Base-by-base conservation (phyloP, 163 green algal species). In the Scenedesmus sp. region DNA sequence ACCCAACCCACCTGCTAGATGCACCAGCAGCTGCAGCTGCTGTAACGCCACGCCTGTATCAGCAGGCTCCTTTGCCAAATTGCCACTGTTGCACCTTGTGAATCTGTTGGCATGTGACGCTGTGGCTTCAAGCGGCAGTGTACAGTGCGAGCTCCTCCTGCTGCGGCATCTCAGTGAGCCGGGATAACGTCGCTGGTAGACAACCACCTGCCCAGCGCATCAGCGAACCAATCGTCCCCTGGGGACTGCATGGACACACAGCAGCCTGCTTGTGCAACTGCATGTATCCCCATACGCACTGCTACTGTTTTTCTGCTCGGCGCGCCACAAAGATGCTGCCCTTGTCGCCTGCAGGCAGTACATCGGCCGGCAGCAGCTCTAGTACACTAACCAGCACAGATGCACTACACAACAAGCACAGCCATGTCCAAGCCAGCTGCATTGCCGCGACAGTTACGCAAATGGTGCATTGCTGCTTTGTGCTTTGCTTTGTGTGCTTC, bases 301-400 rank as follows among this genome's bases (percentile, higher is more conserved):
- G 65, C 53, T 89, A 35, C 37, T 80, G 35, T n/a, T 89, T 82
- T 30, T 89, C 84, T 72, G 85, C 85, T 37, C 85, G 80, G 15
- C 85, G 85, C 22, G 85, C 85, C 15, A 90, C 53, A 44, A 90
- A 90, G 3, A 83, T 84, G 26, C 65, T 83, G 13, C 85, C 68
- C 85, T 88, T 88, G 59, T 88, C 83, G 16, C 65, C 65, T 76
- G 65, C 65, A 76, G 65, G 65, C 65, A 40, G 65, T 30, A 76
- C 5, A 20, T 4, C 2, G 30, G 12, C 6, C 30, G 30, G 65
- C 65, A 76, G 65, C 65, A 76, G 65, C 0, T 10, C 37, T 18
- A 40, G 30, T 16, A 40, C 65, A 76, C 30, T 40, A 40, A 37
- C 1, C 16, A 15, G 26, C 30, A 5, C 20, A n/a, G 24, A 35